Conservation (phyloP, 106 monocot genomes). For the Acorus calamus region DNA sequence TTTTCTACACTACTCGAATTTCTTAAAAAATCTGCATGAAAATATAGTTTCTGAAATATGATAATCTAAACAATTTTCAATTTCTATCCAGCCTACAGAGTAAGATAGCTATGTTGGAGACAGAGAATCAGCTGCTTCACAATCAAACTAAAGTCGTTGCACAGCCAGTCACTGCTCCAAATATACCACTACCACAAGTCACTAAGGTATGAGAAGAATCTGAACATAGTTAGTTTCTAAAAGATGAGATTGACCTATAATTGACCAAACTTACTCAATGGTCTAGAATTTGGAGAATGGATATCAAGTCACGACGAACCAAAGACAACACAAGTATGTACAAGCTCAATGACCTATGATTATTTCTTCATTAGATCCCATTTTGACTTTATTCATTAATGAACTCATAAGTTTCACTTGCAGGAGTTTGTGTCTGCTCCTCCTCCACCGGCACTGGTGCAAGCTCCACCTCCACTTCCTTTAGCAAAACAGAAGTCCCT, state of each 20-base stretch:
- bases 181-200: constrained; percentile 14
- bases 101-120: constrained; percentile 54
- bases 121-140: constrained; percentile 63
- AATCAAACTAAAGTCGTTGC: constrained; percentile 23
- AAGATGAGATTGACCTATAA: background rate
- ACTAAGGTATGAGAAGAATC: constrained; percentile 16
- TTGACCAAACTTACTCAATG: constrained; percentile 7
- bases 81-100: constrained; percentile 39
- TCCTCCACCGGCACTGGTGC: constrained; percentile 12
- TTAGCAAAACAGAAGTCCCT: constrained; percentile 78
- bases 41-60: background rate
- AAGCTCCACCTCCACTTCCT: constrained; percentile 18
- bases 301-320: constrained; percentile 19
- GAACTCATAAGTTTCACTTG: constrained; percentile 1
- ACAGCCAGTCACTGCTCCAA: constrained; percentile 19
- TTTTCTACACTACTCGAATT: no score
- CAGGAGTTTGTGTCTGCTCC: constrained; percentile 33
- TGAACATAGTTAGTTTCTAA: background rate
- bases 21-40: no score
- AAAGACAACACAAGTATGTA: constrained; percentile 34
- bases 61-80: background rate
- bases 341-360: no score
- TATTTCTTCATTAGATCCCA: no score
- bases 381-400: no score
- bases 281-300: constrained; percentile 47